These are phyloP conservation scores for Dispira simplex DNA, from an alignment of 192 early-diverging fungal genomes.

Conservation along the genomic window DNA sequence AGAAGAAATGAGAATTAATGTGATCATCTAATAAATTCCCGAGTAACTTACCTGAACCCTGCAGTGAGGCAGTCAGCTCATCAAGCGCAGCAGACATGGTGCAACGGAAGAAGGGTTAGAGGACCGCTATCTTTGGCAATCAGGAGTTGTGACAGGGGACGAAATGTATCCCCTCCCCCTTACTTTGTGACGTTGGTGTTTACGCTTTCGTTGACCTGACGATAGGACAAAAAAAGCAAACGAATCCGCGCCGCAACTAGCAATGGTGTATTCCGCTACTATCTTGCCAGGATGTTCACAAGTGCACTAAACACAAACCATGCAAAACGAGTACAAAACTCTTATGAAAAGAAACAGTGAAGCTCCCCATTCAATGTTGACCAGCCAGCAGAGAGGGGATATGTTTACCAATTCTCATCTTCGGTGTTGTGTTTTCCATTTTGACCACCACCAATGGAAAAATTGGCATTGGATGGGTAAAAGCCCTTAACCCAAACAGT, in stretches of 20 bases:
- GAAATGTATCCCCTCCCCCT: neutral
- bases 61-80: neutral
- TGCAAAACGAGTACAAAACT: too few species aligned
- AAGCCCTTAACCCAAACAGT: too few species aligned
- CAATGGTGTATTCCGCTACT: neutral
- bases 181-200: neutral
- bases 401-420: too few species aligned
- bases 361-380: too few species aligned
- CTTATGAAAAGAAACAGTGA: too few species aligned
- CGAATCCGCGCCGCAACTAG: neutral
- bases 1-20: too few species aligned
- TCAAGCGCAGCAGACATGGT: conserved; percentile 8
- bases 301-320: too few species aligned
- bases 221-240: neutral
- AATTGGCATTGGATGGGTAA: too few species aligned
- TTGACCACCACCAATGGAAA: too few species aligned
- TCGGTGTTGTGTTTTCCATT: too few species aligned
- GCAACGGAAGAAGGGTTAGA: neutral
- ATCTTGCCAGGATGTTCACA: neutral
- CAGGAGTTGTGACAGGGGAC: neutral
- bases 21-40: neutral
- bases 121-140: neutral
- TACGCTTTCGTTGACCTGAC: neutral
- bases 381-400: too few species aligned
- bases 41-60: conserved; percentile 5